Evolutionary conservation across 768 basidiomycete genomes (phyloP).

Genomic region (Russula sp.): DNA sequence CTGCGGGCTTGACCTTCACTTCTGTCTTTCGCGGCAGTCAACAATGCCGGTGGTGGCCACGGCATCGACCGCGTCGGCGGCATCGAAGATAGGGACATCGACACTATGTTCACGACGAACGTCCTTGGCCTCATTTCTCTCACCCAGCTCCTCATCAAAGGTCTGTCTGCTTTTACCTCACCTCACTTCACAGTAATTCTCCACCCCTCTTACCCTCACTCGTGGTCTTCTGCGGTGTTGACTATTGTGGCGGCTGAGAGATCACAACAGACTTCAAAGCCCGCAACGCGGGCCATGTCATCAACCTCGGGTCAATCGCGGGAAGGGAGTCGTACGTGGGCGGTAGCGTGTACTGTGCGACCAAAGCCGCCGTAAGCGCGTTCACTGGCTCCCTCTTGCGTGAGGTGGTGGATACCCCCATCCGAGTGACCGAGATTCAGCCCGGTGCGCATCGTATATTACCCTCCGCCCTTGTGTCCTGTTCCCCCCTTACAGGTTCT

Average conservation of each 20-base stretch:
- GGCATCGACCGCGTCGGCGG: slow-evolving; percentile 85
- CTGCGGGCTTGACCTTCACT: too few species aligned
- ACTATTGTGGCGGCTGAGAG: neutral
- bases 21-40: slow-evolving; percentile 31
- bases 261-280: slow-evolving; percentile 24
- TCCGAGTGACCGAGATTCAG: slow-evolving; percentile 91
- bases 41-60: slow-evolving; percentile 85
- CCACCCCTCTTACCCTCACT: slow-evolving; percentile 28
- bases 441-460: slow-evolving; percentile 50
- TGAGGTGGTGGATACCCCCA: slow-evolving; percentile 87
- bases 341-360: slow-evolving; percentile 89
- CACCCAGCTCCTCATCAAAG: slow-evolving; percentile 52
- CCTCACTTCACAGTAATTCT: neutral
- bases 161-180: slow-evolving; percentile 14
- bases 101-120: slow-evolving; percentile 45
- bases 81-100: slow-evolving; percentile 68
- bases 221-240: slow-evolving; percentile 19
- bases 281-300: slow-evolving; percentile 70
- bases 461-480: neutral
- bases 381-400: slow-evolving; percentile 77
- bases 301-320: slow-evolving; percentile 93
- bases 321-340: slow-evolving; percentile 69
- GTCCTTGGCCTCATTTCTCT: slow-evolving; percentile 81
- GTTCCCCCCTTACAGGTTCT: slow-evolving; percentile 1
- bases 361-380: slow-evolving; percentile 78